A percentile compares a stretch with the other conserved stretches of the same genome.
These are phyloP conservation scores for Mollisia scopiformis DNA, from an alignment of 2,329 filamentous ascomycete species.

Conservation along the genomic window DNA sequence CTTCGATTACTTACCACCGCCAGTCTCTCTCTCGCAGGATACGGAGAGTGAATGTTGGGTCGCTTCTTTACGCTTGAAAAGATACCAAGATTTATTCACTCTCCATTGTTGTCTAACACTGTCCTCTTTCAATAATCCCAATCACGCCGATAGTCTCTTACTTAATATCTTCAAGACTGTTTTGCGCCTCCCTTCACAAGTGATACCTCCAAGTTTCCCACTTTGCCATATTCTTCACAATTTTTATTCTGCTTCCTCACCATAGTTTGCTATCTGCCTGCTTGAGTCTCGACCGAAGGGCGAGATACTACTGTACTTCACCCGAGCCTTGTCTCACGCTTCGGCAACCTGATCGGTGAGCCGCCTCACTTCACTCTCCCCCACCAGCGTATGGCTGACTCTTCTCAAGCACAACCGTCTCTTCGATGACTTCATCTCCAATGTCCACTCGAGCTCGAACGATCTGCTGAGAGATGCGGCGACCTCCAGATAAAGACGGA, in stretches of 20 bases:
- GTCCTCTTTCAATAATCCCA: background rate
- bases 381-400: constrained; percentile 4
- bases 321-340: constrained; percentile 14
- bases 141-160: background rate
- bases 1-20: too few relatives aligned
- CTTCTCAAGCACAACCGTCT: constrained; percentile 13
- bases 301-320: background rate
- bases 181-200: background rate
- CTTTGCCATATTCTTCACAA: background rate
- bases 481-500: constrained; percentile 36
- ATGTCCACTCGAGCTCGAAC: constrained; percentile 21
- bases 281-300: background rate
- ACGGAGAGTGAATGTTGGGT: background rate
- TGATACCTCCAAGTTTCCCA: background rate
- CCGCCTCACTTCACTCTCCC: constrained; percentile 1
- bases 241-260: background rate
- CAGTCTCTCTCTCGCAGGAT: background rate
- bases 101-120: too few relatives aligned
- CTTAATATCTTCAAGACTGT: background rate
- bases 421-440: constrained; percentile 13
- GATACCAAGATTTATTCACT: background rate
- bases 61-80: background rate
- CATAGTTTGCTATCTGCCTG: background rate
- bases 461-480: constrained; percentile 32
- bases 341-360: constrained; percentile 6